A percentile compares a stretch with the other conserved stretches of the same genome.
Evolutionary conservation across 108 stramenopile genomes (phyloP).

Genomic region (Fragilaria radians): DNA sequence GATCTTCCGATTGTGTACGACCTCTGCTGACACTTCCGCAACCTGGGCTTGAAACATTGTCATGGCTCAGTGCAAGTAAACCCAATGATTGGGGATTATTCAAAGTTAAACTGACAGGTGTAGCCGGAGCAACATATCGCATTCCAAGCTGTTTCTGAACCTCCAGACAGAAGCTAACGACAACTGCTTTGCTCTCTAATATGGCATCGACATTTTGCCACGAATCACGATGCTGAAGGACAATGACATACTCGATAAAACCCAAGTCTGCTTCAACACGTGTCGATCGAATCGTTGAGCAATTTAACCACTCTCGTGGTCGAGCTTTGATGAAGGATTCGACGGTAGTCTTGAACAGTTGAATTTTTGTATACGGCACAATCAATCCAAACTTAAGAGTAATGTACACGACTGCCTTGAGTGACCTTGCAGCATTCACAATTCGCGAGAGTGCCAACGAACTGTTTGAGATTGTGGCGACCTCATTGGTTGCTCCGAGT

Average conservation of each 20-base stretch:
- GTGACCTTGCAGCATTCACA: conserved; percentile 66
- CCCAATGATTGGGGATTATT: background rate
- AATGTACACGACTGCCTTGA: conserved; percentile 42
- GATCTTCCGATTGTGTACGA: background rate
- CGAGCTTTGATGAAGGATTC: conserved; percentile 59
- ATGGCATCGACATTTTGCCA: conserved; percentile 47
- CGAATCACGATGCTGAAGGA: conserved; percentile 36
- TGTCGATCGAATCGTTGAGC: conserved; percentile 41
- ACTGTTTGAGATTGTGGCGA: conserved; percentile 53
- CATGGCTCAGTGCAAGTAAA: no score
- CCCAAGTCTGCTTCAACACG: conserved; percentile 52
- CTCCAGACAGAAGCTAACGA: conserved; percentile 54
- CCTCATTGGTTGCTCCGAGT: conserved; percentile 57
- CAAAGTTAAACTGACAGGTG: conserved; percentile 4
- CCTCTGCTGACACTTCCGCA: background rate
- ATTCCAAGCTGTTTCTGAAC: conserved; percentile 57
- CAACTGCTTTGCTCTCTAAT: conserved; percentile 48
- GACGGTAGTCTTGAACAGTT: conserved; percentile 44
- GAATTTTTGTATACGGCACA: conserved; percentile 32
- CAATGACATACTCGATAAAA: conserved; percentile 44
- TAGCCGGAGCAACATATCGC: conserved; percentile 36
- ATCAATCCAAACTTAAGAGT: conserved; percentile 53
- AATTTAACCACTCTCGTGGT: conserved; percentile 57
- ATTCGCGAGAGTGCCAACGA: conserved; percentile 47
- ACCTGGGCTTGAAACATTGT: no score